Percentiles rank a stretch among this genome's conserved stretches.
Evolutionary conservation across 768 basidiomycete species (phyloP).

Genomic region (Rhodotorula graminis): DNA sequence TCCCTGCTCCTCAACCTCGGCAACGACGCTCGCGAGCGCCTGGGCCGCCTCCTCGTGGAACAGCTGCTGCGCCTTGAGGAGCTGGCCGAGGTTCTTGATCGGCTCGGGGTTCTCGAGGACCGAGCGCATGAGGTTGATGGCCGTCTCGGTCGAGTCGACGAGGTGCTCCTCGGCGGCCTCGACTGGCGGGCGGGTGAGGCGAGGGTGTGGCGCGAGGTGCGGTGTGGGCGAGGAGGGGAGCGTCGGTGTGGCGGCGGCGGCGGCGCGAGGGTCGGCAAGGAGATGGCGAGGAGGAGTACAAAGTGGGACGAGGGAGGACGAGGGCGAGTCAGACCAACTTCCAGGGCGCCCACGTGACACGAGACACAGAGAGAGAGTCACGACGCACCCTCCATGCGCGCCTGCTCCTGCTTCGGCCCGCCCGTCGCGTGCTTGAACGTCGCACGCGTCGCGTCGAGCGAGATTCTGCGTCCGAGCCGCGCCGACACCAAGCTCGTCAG

Average conservation of each 20-base stretch:
- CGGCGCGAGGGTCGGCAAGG: background rate
- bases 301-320: too few species aligned
- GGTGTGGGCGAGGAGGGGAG: too few species aligned
- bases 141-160: slow-evolving; percentile 92
- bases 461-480: slow-evolving; percentile 16
- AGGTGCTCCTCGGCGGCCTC: slow-evolving; percentile 68
- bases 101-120: slow-evolving; percentile 98
- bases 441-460: slow-evolving; percentile 56
- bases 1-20: slow-evolving; percentile 44
- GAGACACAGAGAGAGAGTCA: too few species aligned
- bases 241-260: too few species aligned
- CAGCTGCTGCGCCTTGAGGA: slow-evolving; percentile 74
- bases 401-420: slow-evolving; percentile 71
- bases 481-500: background rate
- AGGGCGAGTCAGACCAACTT: too few species aligned
- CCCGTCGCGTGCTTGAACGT: slow-evolving; percentile 59
- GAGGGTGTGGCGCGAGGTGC: too few species aligned
- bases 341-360: too few species aligned
- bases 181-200: slow-evolving; percentile 37
- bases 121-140: slow-evolving; percentile 49
- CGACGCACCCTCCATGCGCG: slow-evolving; percentile 50
- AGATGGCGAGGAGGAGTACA: too few species aligned
- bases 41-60: slow-evolving; percentile 49
- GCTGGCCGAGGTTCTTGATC: slow-evolving; percentile 84
- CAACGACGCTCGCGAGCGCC: slow-evolving; percentile 32